Evolutionary conservation across 257 asterid genomes (phyloP).

Genomic region (Galeopsis tetrahit): DNA sequence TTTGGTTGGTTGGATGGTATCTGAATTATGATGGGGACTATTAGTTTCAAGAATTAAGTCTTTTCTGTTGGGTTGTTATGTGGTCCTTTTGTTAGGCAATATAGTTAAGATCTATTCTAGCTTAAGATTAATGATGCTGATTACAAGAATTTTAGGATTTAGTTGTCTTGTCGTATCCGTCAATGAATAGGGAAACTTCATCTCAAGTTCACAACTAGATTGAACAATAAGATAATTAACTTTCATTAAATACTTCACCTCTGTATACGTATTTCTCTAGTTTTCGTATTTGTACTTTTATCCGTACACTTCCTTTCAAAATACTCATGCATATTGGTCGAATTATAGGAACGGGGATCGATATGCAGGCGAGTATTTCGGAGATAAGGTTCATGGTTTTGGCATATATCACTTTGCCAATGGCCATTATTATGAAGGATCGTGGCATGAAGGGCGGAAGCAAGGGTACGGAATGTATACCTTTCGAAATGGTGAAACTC

Average conservation of each 20-base stretch:
- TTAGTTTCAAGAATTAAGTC: constrained; percentile 16
- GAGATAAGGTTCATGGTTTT: constrained; percentile 80
- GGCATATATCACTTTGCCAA: constrained; percentile 76
- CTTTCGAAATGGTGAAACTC: constrained; percentile 67
- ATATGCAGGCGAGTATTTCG: constrained; percentile 79
- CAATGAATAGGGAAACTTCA: constrained; percentile 31
- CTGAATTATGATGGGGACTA: constrained; percentile 18
- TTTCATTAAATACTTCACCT: constrained; percentile 32
- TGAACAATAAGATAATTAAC: constrained; percentile 22
- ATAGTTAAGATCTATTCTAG: not conserved
- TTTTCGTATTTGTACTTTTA: not conserved
- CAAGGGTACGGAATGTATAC: constrained; percentile 77
- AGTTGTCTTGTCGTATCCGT: constrained; percentile 22
- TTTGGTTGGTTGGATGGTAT: constrained; percentile 27
- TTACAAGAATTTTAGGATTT: constrained; percentile 13
- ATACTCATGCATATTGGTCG: constrained; percentile 24
- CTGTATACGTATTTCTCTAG: not conserved
- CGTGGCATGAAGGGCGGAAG: constrained; percentile 89
- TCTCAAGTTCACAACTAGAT: constrained; percentile 12
- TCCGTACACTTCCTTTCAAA: constrained; percentile 6
- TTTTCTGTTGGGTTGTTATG: constrained; percentile 28
- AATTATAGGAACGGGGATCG: constrained; percentile 71
- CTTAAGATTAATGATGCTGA: constrained; percentile 31
- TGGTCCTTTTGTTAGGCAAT: constrained; percentile 33
- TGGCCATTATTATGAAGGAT: constrained; percentile 80